Conservation (phyloP, 768 basidiomycete genomes). For the Neoboletus brunneissimus region DNA sequence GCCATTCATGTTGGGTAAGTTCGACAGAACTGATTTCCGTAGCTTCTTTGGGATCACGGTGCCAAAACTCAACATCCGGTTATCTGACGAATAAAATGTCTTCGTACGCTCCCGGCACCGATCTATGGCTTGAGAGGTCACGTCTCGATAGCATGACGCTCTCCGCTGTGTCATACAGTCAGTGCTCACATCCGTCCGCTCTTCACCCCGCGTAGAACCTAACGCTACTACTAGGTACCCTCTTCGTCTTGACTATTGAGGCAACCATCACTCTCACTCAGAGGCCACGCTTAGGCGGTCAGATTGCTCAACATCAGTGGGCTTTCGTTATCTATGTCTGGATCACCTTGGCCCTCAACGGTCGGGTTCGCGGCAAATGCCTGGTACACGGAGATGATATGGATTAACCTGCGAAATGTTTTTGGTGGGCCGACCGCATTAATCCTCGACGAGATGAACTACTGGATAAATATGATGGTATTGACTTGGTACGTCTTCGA, state of each 20-base stretch:
- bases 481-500: slow-evolving; percentile 15
- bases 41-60: background rate
- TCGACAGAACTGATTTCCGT: too few species aligned
- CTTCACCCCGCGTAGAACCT: background rate
- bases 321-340: slow-evolving; percentile 22
- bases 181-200: background rate
- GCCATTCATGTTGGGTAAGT: background rate
- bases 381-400: slow-evolving; percentile 33
- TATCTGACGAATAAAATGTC: slow-evolving; percentile 7
- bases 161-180: slow-evolving; percentile 20
- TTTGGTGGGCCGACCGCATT: slow-evolving; percentile 14
- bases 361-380: slow-evolving; percentile 25
- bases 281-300: background rate
- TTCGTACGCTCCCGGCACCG: slow-evolving; percentile 14
- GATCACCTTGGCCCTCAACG: slow-evolving; percentile 25
- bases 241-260: slow-evolving; percentile 23
- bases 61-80: background rate
- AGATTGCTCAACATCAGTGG: background rate
- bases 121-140: slow-evolving; percentile 30
- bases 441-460: slow-evolving; percentile 11
- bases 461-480: slow-evolving; percentile 21
- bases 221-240: slow-evolving; percentile 13
- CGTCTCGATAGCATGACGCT: slow-evolving; percentile 26
- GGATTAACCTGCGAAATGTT: slow-evolving; percentile 27
- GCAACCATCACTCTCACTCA: slow-evolving; percentile 7